phyloP scores from a whole-genome alignment of 257 asterid species.

The Prunella vulgaris region DNA sequence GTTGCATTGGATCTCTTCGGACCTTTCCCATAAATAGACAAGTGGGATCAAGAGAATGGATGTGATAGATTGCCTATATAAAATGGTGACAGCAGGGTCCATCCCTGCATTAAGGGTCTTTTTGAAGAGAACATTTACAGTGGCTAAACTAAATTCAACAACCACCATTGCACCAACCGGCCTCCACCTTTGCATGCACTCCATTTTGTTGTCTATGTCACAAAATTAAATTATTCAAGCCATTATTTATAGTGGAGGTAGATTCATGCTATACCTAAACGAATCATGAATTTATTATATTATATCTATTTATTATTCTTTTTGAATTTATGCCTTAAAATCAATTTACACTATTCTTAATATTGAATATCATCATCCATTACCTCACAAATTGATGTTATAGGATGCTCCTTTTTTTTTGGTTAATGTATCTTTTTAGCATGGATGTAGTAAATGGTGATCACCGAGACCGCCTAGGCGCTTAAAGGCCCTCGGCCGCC shows the following conservation, averaged over 20 bases:
- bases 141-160: constrained; percentile 38
- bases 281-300: background rate
- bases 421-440: no score
- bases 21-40: constrained; percentile 62
- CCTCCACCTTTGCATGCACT: constrained; percentile 34
- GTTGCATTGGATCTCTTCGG: background rate
- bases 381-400: background rate
- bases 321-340: background rate
- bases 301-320: background rate
- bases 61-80: constrained; percentile 47
- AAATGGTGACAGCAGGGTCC: constrained; percentile 33
- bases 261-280: background rate
- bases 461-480: no score
- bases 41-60: constrained; percentile 51
- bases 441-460: no score
- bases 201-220: background rate
- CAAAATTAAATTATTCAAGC: background rate
- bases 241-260: constrained; percentile 6
- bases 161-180: constrained; percentile 38
- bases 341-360: background rate
- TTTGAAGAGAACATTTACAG: constrained; percentile 45
- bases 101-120: constrained; percentile 46
- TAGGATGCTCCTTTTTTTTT: background rate
- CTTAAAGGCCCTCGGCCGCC: no score
- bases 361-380: background rate